Evolutionary conservation across 352 stramenopile species (phyloP).

Genomic region (Phytophthora hybrid): DNA sequence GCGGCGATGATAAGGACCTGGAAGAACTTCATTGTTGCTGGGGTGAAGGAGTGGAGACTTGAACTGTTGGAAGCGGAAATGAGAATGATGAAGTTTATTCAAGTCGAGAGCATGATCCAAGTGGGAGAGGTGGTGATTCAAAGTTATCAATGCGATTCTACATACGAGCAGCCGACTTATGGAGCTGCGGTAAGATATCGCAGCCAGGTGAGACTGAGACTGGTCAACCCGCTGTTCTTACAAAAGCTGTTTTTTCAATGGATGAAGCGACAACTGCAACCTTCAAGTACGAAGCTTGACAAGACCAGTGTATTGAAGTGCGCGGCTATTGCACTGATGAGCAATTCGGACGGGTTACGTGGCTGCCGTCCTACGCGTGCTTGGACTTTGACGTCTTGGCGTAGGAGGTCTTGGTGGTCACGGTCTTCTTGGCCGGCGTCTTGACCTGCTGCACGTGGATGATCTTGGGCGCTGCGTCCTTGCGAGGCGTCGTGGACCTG

Average conservation of each 20-base stretch:
- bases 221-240: conserved; percentile 21
- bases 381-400: conserved; percentile 7
- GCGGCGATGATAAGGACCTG: conserved; percentile 38
- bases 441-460: conserved; percentile 27
- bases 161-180: conserved; percentile 19
- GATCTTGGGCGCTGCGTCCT: conserved; percentile 17
- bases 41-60: conserved; percentile 10
- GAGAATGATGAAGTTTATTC: conserved; percentile 12
- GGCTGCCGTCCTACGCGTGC: background rate
- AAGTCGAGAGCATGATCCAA: background rate
- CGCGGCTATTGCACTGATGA: background rate
- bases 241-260: conserved; percentile 3
- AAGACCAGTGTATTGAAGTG: background rate
- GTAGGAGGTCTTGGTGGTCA: background rate
- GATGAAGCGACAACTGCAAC: conserved; percentile 7
- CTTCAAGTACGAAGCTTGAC: background rate
- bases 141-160: conserved; percentile 1
- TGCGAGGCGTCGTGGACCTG: conserved; percentile 19
- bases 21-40: conserved; percentile 41
- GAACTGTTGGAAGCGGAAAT: conserved; percentile 24
- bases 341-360: background rate
- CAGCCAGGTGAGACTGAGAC: conserved; percentile 12
- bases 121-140: conserved; percentile 15
- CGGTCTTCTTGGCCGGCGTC: conserved; percentile 3
- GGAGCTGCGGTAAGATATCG: conserved; percentile 9